Conservation (phyloP, 2,329 filamentous ascomycete genomes). For the Phyllosticta capitalensis region DNA sequence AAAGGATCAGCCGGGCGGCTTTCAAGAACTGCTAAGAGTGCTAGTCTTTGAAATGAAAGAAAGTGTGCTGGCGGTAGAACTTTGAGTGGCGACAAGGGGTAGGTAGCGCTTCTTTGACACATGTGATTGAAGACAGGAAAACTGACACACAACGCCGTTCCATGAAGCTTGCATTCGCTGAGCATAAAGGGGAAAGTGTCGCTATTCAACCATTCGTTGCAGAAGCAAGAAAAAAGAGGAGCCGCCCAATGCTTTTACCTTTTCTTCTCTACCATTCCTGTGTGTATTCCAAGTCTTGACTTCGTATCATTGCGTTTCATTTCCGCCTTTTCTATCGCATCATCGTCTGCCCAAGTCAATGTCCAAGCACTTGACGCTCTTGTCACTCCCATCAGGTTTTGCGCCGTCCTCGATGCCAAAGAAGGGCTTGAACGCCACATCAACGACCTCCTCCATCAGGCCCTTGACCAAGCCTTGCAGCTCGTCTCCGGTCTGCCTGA, state of each 20-base stretch:
- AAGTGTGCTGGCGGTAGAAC: neutral
- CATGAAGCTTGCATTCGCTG: neutral
- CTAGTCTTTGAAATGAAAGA: neutral
- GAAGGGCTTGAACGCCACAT: constrained; percentile 57
- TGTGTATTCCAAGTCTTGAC: neutral
- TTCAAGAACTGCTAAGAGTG: too few relatives aligned
- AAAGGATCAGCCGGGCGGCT: too few relatives aligned
- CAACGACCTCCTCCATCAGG: constrained; percentile 67
- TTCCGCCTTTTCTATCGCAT: neutral
- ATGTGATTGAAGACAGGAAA: neutral
- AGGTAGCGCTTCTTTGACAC: neutral
- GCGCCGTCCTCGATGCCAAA: constrained; percentile 38
- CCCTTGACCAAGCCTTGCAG: constrained; percentile 62
- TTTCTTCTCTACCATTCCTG: neutral
- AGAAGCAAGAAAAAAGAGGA: neutral
- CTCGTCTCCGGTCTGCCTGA: constrained; percentile 76
- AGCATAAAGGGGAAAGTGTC: neutral
- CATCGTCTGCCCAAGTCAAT: constrained; percentile 33
- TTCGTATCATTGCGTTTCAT: neutral
- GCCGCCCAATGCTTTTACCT: neutral
- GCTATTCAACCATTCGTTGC: neutral
- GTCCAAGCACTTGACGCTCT: constrained; percentile 35
- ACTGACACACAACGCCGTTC: neutral
- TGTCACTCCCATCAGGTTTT: constrained; percentile 15
- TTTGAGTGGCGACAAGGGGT: neutral